Conservation (phyloP, 2,329 filamentous ascomycete species). For the Fusarium anguioides region DNA sequence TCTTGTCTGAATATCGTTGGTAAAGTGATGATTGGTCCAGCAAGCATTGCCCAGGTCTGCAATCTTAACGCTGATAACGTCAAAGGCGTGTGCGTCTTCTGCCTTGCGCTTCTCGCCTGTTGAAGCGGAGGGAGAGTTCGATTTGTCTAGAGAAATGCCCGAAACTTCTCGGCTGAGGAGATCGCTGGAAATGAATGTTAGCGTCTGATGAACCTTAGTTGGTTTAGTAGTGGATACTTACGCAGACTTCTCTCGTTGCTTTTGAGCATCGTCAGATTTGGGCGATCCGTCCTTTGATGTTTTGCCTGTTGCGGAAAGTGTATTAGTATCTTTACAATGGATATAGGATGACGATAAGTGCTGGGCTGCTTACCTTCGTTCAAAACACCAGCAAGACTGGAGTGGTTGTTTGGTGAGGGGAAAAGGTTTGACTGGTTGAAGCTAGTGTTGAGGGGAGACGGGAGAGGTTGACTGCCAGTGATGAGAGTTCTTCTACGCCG, state of each 20-base stretch:
- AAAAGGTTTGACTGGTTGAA: constrained; percentile 85
- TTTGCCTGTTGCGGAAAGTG: constrained; percentile 43
- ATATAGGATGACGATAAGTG: not conserved
- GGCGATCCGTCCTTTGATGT: constrained; percentile 58
- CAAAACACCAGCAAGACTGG: constrained; percentile 86
- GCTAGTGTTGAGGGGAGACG: constrained; percentile 91
- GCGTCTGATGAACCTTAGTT: not conserved
- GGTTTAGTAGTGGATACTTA: constrained; percentile 60
- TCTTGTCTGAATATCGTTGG: constrained; percentile 97
- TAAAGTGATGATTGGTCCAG: constrained; percentile 99
- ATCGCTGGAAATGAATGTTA: constrained; percentile 66
- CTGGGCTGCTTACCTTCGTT: constrained; percentile 72
- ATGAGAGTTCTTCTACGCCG: constrained; percentile 92
- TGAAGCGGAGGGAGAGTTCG: constrained; percentile 61
- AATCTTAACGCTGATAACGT: constrained; percentile 98
- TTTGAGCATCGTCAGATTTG: constrained; percentile 75
- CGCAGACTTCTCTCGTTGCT: constrained; percentile 92
- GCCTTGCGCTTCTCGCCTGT: constrained; percentile 71
- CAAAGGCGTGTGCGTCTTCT: constrained; percentile 67
- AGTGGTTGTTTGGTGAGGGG: constrained; percentile 70
- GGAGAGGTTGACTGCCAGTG: constrained; percentile 94
- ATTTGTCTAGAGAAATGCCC: constrained; percentile 90
- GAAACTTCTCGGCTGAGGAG: constrained; percentile 92
- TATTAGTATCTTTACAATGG: constrained; percentile 19
- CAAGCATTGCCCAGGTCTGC: constrained; percentile 98